These are phyloP conservation scores for Plantago lanceolata DNA, from an alignment of 305 asterid genomes.

Conservation along the genomic window DNA sequence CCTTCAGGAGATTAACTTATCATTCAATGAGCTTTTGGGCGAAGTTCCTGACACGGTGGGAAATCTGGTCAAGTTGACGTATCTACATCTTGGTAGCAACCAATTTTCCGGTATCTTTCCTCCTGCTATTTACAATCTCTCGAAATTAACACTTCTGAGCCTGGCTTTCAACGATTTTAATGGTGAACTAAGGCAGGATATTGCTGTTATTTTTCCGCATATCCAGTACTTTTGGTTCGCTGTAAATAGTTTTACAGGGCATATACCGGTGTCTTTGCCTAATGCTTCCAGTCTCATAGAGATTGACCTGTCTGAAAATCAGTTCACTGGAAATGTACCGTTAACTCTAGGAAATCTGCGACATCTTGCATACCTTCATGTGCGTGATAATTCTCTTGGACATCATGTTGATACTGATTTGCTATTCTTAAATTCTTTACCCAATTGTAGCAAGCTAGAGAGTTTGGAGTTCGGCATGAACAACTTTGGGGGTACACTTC, in stretches of 20 bases:
- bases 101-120: conserved; percentile 49
- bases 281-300: conserved; percentile 45
- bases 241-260: conserved; percentile 51
- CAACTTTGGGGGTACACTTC: conserved; percentile 39
- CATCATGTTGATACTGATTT: background rate
- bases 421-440: background rate
- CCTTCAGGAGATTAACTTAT: conserved; percentile 37
- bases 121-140: conserved; percentile 47
- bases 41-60: conserved; percentile 29
- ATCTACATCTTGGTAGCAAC: conserved; percentile 48
- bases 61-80: conserved; percentile 31
- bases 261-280: conserved; percentile 49
- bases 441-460: conserved; percentile 10
- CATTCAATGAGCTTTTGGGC: conserved; percentile 39
- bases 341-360: conserved; percentile 56
- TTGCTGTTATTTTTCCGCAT: conserved; percentile 47
- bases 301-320: conserved; percentile 48
- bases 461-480: background rate
- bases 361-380: conserved; percentile 9
- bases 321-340: conserved; percentile 48
- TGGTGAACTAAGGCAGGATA: conserved; percentile 42
- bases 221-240: conserved; percentile 43
- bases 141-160: conserved; percentile 41
- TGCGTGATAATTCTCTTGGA: background rate
- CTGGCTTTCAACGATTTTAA: conserved; percentile 42